Percentiles rank a stretch among this genome's conserved stretches.
phyloP scores from a whole-genome alignment of 345 rosid genomes.

The Psidium guajava region DNA sequence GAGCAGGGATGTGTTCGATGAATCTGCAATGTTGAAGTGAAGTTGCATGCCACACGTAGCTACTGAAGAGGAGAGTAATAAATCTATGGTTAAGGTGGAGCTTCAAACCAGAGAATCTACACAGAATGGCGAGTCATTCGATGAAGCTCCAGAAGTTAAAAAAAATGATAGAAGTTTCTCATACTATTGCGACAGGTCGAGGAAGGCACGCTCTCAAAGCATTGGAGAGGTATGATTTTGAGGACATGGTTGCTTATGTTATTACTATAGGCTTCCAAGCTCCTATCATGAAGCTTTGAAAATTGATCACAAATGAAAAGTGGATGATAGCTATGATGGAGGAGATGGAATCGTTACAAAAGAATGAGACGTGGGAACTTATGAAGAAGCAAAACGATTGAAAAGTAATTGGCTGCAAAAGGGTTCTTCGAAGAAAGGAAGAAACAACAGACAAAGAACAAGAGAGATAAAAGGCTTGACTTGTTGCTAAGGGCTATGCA shows the following conservation, averaged over 20 bases:
- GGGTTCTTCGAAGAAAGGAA: background rate
- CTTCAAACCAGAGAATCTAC: background rate
- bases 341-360: background rate
- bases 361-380: background rate
- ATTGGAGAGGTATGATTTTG: background rate
- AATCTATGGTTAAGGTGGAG: background rate
- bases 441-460: background rate
- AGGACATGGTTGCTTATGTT: background rate
- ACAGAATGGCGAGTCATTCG: accelerated
- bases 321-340: accelerated
- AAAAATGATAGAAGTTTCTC: background rate
- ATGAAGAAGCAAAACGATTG: background rate
- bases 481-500: background rate
- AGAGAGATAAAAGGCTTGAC: background rate
- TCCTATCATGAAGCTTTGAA: background rate
- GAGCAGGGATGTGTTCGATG: background rate
- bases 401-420: background rate
- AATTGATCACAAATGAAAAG: background rate
- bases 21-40: background rate
- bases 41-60: background rate
- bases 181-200: background rate
- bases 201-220: background rate
- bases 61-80: background rate
- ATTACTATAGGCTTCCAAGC: background rate
- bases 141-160: background rate